phyloP scores from a whole-genome alignment of 108 stramenopile species.

The Skeletonema marinoi region DNA sequence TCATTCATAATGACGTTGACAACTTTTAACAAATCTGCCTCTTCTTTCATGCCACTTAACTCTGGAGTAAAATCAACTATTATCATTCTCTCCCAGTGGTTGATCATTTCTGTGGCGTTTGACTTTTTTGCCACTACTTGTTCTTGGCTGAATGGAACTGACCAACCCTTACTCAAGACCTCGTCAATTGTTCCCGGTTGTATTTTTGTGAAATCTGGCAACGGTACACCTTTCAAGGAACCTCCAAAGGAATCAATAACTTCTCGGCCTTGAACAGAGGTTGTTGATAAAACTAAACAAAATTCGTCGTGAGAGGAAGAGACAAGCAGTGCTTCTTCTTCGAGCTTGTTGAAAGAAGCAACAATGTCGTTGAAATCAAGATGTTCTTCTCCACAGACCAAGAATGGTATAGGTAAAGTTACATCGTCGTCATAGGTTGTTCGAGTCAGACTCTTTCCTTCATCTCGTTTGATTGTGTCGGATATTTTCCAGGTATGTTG shows the following conservation, averaged over 20 bases:
- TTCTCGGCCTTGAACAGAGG: background rate
- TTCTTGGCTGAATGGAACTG: constrained; percentile 24
- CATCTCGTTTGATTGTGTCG: constrained; percentile 11
- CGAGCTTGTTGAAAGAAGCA: constrained; percentile 26
- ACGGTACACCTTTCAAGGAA: constrained; percentile 19
- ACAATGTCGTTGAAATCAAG: constrained; percentile 20
- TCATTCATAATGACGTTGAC: constrained; percentile 48
- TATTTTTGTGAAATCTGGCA: constrained; percentile 41
- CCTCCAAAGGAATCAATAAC: background rate
- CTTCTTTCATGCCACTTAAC: constrained; percentile 47
- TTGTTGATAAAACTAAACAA: constrained; percentile 27
- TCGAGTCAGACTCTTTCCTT: constrained; percentile 12
- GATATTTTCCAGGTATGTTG: constrained; percentile 32
- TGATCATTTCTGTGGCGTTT: constrained; percentile 27
- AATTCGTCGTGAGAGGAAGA: constrained; percentile 26
- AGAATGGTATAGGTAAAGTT: constrained; percentile 24
- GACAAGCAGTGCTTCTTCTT: constrained; percentile 22
- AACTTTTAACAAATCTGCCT: constrained; percentile 24
- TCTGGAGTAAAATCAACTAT: constrained; percentile 43
- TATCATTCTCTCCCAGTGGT: constrained; percentile 45
- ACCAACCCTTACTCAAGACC: constrained; percentile 41
- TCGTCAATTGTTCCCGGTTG: constrained; percentile 44
- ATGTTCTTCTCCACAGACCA: constrained; percentile 26
- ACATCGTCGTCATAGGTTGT: constrained; percentile 6
- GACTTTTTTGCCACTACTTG: background rate